Evolutionary conservation across 306 rosid genomes (phyloP), one percentile per base, ranked within the genome.

Genomic region (Vigna mungo): DNA sequence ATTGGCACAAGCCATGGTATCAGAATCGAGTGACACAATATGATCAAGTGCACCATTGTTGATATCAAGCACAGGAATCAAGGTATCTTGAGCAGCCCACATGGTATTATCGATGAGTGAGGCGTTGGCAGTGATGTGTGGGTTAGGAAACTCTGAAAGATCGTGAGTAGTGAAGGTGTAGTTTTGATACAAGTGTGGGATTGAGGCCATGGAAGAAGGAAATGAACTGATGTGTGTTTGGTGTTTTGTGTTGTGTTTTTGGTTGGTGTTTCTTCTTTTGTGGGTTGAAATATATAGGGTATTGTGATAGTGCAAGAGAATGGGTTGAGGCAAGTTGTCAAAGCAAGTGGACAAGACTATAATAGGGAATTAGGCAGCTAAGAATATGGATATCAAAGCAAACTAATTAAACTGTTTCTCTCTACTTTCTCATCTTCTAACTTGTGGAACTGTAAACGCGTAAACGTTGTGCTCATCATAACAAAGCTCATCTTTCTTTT

Each of bases 101-200:
- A 83, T 48, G 21, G 72, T 64, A 13, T 64, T 81, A 16, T 84
- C 82, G 34, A 78, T 58, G 9, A 74, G 37, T 2, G 82, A 55
- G 61, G 9, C 7, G 16, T 18, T 36, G 2, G 16, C 21, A 21
- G 36, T 62, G 14, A 27, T 9, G 4, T 37, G 66, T 3, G 52
- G 54, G 3, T 80, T 30, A 1, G 84, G 49, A 53, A 83, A 75
- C 18, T 76, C 84, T 1, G 66, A 44, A 39, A 85, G 68, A 63
- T 78, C 70, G 47, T 71, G 12, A 74, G 85, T 44, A 53, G 85
- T 80, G 77, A 86, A 85, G 9, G 88, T 53, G 51, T 78, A 80
- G 84, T 77, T 81, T 75, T 86, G 36, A 78, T 88, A 87, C 81
- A 89, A 84, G 15, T 86, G 81, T 8, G 85, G 84, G 78, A 80